A percentile compares a stretch with the other conserved stretches of the same genome.
Conservation (phyloP, 2,329 filamentous ascomycete species). For the Aspergillus pseudoviridinutans region DNA sequence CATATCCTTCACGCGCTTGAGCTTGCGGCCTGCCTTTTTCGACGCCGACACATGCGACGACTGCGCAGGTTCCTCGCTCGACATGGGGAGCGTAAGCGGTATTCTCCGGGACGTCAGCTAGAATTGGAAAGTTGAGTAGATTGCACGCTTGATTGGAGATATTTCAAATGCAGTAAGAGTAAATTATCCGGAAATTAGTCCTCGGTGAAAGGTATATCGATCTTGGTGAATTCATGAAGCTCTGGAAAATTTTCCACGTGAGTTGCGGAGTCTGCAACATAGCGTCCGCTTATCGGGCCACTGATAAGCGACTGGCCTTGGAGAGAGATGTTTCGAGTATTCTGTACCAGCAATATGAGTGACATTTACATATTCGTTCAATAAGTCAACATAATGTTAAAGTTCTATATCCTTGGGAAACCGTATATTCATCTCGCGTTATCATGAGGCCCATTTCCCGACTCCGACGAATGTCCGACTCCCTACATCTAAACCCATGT, state of each 20-base stretch:
- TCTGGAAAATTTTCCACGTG: constrained; percentile 15
- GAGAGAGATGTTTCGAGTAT: background rate
- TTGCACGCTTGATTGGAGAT: background rate
- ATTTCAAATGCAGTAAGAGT: background rate
- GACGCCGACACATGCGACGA: constrained; percentile 48
- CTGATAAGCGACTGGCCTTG: background rate
- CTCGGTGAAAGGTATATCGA: background rate
- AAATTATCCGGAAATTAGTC: background rate
- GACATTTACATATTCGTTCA: background rate
- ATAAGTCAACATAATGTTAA: background rate
- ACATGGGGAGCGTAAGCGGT: constrained; percentile 13
- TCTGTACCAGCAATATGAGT: background rate
- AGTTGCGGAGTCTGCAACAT: constrained; percentile 2
- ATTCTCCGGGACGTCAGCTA: background rate
- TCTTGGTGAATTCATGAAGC: background rate
- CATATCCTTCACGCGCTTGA: constrained; percentile 49
- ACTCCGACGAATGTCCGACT: constrained; percentile 1
- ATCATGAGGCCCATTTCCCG: constrained; percentile 7
- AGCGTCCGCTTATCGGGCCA: background rate
- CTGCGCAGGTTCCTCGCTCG: constrained; percentile 13
- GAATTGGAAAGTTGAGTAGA: background rate
- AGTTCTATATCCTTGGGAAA: constrained; percentile 1
- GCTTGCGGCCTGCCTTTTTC: constrained; percentile 58
- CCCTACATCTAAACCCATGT: background rate
- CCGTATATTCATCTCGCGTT: constrained; percentile 15